Conservation (phyloP, 75 land plant genomes). For the Ceratopteris richardii region DNA sequence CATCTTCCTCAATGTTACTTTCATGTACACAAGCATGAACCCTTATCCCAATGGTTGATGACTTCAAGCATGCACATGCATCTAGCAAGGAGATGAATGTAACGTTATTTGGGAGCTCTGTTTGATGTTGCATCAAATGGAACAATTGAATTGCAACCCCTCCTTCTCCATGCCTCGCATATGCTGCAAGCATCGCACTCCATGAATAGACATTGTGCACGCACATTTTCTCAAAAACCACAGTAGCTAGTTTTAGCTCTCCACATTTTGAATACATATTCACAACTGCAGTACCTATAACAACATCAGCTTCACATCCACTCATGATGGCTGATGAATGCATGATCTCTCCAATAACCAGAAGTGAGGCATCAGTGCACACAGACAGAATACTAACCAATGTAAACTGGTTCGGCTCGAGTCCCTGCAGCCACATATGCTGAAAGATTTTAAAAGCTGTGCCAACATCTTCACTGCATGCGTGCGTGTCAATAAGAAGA, state of each 20-base stretch:
- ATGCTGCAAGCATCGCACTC: slow-evolving; percentile 17
- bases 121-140: background rate
- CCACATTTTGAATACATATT: slow-evolving; percentile 18
- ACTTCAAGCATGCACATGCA: slow-evolving; percentile 10
- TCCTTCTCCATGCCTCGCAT: slow-evolving; percentile 11
- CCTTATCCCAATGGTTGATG: slow-evolving; percentile 4
- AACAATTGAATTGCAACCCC: slow-evolving; percentile 12
- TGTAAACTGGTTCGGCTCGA: too few relatives aligned
- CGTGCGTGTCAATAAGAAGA: too few relatives aligned
- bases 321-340: background rate
- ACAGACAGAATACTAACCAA: too few relatives aligned
- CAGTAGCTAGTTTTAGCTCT: slow-evolving; percentile 6
- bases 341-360: too few relatives aligned
- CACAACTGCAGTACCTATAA: slow-evolving; percentile 9
- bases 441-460: too few relatives aligned
- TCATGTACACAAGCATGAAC: slow-evolving; percentile 1
- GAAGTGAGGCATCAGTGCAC: too few relatives aligned
- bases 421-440: too few relatives aligned
- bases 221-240: slow-evolving; percentile 8
- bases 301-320: slow-evolving; percentile 7
- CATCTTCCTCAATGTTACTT: slow-evolving; percentile 11
- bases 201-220: slow-evolving; percentile 15
- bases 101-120: slow-evolving; percentile 10
- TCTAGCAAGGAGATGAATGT: slow-evolving; percentile 11
- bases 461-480: too few relatives aligned